Conservation (phyloP, 2,329 filamentous ascomycete species). For the Lachnellula hyalina region DNA sequence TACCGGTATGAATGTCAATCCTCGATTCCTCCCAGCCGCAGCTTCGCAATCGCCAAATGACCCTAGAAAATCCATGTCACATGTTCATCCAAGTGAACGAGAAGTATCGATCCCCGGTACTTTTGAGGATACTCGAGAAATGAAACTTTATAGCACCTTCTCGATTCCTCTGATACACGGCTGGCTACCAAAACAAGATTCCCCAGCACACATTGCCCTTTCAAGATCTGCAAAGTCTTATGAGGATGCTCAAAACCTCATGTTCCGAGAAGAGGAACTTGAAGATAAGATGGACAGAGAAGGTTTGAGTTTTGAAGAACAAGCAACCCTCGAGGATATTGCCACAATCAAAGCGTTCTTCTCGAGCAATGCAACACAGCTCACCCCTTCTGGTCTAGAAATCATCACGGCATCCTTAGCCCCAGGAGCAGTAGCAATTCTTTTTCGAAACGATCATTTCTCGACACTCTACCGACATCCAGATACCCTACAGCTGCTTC, state of each 20-base stretch:
- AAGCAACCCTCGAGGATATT: constrained; percentile 77
- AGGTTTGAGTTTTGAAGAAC: constrained; percentile 66
- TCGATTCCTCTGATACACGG: constrained; percentile 85
- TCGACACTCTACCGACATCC: constrained; percentile 90
- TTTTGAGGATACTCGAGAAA: constrained; percentile 83
- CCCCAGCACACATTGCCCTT: constrained; percentile 65
- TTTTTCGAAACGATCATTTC: constrained; percentile 97
- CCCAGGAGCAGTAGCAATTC: constrained; percentile 77
- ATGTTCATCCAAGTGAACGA: constrained; percentile 47
- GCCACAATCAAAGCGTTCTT: constrained; percentile 79
- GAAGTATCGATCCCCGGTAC: constrained; percentile 55
- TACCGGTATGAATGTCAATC: constrained; percentile 98
- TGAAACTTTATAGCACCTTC: constrained; percentile 88
- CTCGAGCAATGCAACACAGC: constrained; percentile 73
- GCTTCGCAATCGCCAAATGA: constrained; percentile 30
- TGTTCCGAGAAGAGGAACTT: constrained; percentile 84
- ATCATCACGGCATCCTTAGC: constrained; percentile 65
- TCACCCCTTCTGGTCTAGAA: constrained; percentile 76
- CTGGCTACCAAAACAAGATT: constrained; percentile 71
- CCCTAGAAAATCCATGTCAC: constrained; percentile 45
- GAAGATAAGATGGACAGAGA: constrained; percentile 65
- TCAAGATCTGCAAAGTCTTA: constrained; percentile 74
- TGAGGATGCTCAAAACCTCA: constrained; percentile 84
- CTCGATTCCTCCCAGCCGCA: constrained; percentile 65
- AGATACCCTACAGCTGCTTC: constrained; percentile 66